Evolutionary conservation across 2,329 filamentous ascomycete genomes (phyloP), one percentile per base, ranked within the genome.

Genomic region (Aspergillus tubingensis): DNA sequence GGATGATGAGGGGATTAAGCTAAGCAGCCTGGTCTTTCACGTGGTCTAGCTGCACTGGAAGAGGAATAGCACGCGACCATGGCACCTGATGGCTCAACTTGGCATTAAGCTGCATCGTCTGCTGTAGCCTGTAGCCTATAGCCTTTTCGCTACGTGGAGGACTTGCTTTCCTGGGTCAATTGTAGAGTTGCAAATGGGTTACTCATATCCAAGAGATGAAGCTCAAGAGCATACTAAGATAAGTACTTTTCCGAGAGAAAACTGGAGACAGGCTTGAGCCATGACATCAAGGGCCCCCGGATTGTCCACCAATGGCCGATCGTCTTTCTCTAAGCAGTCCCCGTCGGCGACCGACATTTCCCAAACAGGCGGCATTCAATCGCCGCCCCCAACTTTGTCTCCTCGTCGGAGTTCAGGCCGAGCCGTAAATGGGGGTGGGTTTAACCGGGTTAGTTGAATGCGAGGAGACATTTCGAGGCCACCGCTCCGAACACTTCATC

Each of bases 321-420:
- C 51, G 11, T 54, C 60, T 50, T 56, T 56, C 60, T 62, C 51
- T 49, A 47, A 48, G 23, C 47, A 32, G n/a, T 53, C 30, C 41
- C 49, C 30, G 59, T 68, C 70, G 68, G 68, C 62, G 65, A 69
- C 69, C 58, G 66, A 68, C 61, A 54, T 64, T 68, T 27, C 66
- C 65, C 43, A 63, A 65, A 38, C 17, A 59, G 62, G 49, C 17
- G 56, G 65, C 47, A 59, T n/a, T 58, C 63, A 54, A 58, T 62
- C 32, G 61, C 65, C 65, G 61, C 56, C 58, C 60, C 61, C 62
- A 62, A 59, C 51, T 54, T 63, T 62, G 21, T 6, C 23, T 7
- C 15, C 21, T 25, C 8, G n/a, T 65, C 63, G 61, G 61, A 50
- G 56, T 61, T 59, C 57, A 44, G 54, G 54, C 56, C 61, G 63